Conservation (phyloP, 306 rosid species). For the Citrullus mucosospermus region DNA sequence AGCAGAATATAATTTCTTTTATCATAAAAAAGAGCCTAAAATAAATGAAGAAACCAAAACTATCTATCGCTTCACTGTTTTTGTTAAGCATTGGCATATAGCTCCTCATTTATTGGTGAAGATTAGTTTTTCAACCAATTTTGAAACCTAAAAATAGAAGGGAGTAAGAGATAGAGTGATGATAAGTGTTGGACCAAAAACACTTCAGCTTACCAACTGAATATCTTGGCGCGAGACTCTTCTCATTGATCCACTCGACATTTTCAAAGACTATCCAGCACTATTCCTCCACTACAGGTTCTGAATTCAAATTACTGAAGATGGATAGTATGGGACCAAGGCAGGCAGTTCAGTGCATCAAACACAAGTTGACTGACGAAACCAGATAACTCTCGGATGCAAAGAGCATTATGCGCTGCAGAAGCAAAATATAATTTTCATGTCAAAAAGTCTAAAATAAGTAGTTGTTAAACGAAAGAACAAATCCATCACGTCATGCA, state of each 20-base stretch:
- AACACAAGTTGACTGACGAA: background rate
- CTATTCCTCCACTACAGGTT: background rate
- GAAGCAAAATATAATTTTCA: background rate
- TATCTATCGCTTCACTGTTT: background rate
- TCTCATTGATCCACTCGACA: constrained; percentile 74
- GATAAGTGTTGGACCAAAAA: background rate
- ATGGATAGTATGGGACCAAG: background rate
- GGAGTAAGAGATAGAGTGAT: background rate
- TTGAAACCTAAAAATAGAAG: background rate
- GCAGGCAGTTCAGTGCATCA: background rate
- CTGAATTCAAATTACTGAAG: background rate
- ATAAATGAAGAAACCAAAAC: background rate
- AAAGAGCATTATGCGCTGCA: background rate
- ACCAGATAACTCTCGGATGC: background rate
- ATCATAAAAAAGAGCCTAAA: background rate
- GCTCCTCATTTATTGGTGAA: background rate
- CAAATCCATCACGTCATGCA: background rate
- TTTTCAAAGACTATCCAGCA: constrained; percentile 3
- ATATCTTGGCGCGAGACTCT: constrained; percentile 81
- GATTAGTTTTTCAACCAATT: background rate
- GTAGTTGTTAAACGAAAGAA: background rate
- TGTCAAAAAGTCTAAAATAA: background rate
- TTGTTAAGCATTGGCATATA: background rate
- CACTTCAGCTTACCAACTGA: constrained; percentile 58
- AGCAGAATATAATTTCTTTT: background rate